A percentile compares a stretch with the other conserved stretches of the same genome.
phyloP scores from a whole-genome alignment of 257 asterid species.

The Solanum clarkiae region DNA sequence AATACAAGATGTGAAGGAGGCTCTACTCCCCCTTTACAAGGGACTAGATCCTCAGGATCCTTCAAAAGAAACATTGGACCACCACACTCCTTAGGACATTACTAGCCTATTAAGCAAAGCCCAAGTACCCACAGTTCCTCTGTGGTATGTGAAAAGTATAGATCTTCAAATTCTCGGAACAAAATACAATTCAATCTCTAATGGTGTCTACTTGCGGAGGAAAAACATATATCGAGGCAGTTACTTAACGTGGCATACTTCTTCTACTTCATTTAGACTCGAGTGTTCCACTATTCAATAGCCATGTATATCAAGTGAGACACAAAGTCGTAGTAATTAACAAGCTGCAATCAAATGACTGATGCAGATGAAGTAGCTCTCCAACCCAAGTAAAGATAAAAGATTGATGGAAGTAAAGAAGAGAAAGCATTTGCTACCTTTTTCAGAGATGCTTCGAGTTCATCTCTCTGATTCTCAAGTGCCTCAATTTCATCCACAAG shows the following conservation, averaged over 20 bases:
- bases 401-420: background rate
- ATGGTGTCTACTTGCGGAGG: background rate
- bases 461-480: constrained; percentile 50
- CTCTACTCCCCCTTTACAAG: background rate
- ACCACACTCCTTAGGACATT: background rate
- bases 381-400: background rate
- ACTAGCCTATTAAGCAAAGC: background rate
- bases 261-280: background rate
- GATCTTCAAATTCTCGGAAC: background rate
- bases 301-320: background rate
- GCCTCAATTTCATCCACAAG: constrained; percentile 42
- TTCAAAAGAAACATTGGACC: background rate
- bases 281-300: background rate
- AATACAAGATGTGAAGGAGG: background rate
- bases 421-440: constrained; percentile 31
- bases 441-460: constrained; percentile 63
- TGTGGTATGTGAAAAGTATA: background rate
- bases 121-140: background rate
- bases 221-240: background rate
- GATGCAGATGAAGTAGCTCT: background rate
- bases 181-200: background rate
- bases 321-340: background rate
- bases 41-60: background rate
- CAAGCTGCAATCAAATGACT: background rate
- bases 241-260: background rate